These are phyloP conservation scores for Leccinum subtestaceum DNA, from an alignment of 768 basidiomycete genomes.

Conservation along the genomic window DNA sequence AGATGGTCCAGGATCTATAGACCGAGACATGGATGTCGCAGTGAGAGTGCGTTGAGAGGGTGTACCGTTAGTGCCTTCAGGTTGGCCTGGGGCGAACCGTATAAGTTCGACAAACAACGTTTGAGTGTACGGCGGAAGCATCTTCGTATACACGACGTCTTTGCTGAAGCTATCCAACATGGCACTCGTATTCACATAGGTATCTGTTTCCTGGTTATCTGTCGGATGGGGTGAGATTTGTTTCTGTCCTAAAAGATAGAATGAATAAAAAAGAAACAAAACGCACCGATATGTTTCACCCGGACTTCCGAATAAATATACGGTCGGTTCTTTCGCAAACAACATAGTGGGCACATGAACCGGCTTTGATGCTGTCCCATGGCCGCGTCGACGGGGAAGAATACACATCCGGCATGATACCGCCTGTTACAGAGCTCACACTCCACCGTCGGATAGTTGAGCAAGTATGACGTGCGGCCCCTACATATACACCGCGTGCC, in stretches of 20 bases:
- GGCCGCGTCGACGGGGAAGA: slow-evolving; percentile 52
- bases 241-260: background rate
- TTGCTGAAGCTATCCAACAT: slow-evolving; percentile 77
- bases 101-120: slow-evolving; percentile 77
- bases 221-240: slow-evolving; percentile 13
- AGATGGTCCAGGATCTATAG: slow-evolving; percentile 30
- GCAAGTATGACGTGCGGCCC: slow-evolving; percentile 58
- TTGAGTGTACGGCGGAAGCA: slow-evolving; percentile 59
- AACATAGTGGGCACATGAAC: slow-evolving; percentile 79
- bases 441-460: slow-evolving; percentile 59
- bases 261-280: slow-evolving; percentile 1
- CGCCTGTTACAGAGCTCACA: slow-evolving; percentile 64
- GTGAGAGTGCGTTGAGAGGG: slow-evolving; percentile 15
- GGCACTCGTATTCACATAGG: slow-evolving; percentile 67
- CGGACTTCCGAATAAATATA: slow-evolving; percentile 78
- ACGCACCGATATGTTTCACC: slow-evolving; percentile 60
- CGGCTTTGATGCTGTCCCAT: slow-evolving; percentile 32
- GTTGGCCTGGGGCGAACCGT: slow-evolving; percentile 36
- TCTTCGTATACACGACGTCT: slow-evolving; percentile 64
- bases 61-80: slow-evolving; percentile 23
- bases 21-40: slow-evolving; percentile 19
- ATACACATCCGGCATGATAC: slow-evolving; percentile 77
- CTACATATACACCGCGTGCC: slow-evolving; percentile 80
- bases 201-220: slow-evolving; percentile 50
- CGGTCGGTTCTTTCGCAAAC: slow-evolving; percentile 64